These are phyloP conservation scores for Bigelowiella natans DNA, from an alignment of 78 protist species.

Conservation along the genomic window DNA sequence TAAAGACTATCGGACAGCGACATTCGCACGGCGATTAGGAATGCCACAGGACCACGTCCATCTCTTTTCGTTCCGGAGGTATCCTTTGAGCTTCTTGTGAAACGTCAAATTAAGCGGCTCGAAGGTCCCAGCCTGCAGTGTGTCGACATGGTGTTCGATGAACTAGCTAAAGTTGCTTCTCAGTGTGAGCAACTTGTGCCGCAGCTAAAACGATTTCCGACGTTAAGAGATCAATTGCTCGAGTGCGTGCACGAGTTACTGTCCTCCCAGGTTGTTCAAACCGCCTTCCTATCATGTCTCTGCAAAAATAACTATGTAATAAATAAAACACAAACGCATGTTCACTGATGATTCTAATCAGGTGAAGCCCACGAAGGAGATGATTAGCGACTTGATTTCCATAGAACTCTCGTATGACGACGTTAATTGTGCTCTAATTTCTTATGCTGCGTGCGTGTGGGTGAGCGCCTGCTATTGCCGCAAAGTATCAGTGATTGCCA, in stretches of 20 bases:
- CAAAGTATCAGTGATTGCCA: no score
- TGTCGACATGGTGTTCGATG: conserved; percentile 12
- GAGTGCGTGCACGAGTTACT: conserved; percentile 9
- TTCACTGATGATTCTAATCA: no score
- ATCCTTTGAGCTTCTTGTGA: conserved; percentile 72
- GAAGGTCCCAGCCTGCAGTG: background rate
- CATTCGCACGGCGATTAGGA: conserved; percentile 67
- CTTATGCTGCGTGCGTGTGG: no score
- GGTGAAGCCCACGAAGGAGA: background rate
- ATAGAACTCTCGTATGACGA: background rate
- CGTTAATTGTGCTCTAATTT: no score
- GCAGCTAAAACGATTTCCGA: background rate
- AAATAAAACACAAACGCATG: no score
- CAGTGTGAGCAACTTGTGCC: background rate
- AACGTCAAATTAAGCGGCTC: conserved; percentile 47
- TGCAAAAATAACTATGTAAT: no score
- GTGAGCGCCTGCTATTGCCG: no score
- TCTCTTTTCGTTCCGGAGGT: conserved; percentile 79
- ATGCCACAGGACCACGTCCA: conserved; percentile 67
- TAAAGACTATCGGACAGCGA: conserved; percentile 49
- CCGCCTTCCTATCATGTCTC: no score
- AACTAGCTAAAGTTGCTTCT: background rate
- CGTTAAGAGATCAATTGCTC: background rate
- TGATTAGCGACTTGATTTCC: background rate
- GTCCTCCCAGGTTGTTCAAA: background rate